A percentile compares a stretch with the other conserved stretches of the same genome.
Conservation (phyloP, 345 rosid species). For the Salix koriyanagi region DNA sequence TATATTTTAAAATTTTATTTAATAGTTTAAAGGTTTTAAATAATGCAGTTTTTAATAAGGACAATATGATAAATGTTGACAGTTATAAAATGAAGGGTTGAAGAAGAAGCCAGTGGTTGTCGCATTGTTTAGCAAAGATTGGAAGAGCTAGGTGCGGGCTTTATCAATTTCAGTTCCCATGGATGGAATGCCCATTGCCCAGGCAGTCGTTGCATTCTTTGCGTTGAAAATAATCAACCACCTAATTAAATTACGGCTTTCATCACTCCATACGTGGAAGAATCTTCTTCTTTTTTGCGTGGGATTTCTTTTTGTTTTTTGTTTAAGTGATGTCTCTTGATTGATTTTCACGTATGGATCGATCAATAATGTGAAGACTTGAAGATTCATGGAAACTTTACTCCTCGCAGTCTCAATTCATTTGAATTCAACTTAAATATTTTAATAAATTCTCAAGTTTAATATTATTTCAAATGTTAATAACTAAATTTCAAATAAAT, state of each 20-base stretch:
- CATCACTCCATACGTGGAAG: neutral
- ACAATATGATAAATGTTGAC: neutral
- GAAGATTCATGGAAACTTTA: neutral
- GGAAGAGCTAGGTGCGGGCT: neutral
- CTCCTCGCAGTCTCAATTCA: neutral
- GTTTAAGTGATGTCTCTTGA: neutral
- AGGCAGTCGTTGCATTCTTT: neutral
- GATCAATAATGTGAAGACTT: neutral
- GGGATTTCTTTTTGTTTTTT: neutral
- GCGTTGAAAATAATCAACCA: neutral
- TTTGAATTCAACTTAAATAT: no score
- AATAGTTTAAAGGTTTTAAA: fast-evolving
- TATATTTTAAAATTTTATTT: no score
- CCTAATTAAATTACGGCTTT: neutral
- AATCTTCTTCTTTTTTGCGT: neutral
- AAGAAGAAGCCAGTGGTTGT: neutral
- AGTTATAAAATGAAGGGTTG: neutral
- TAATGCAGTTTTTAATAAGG: no score
- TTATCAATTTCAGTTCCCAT: neutral
- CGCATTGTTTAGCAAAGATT: no score
- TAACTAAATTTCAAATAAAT: no score
- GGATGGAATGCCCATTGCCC: neutral
- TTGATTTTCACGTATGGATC: neutral
- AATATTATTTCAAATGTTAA: no score
- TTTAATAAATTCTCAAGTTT: no score